phyloP scores from a whole-genome alignment of 768 basidiomycete genomes.

The Suillus sp. region DNA sequence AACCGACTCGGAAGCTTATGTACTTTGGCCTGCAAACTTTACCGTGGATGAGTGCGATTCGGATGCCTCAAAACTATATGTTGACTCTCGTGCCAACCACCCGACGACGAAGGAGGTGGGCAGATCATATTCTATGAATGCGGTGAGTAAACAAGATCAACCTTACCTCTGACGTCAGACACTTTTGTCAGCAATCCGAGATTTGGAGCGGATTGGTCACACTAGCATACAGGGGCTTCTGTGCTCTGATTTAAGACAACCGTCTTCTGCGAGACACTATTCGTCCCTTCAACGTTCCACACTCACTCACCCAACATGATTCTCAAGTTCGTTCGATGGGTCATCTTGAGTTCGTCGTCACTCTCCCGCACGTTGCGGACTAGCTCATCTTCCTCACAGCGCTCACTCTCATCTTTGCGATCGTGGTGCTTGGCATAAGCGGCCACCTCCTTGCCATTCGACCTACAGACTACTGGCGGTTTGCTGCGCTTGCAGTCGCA shows the following conservation, averaged over 20 bases:
- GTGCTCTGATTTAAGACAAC: background rate
- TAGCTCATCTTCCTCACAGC: slow-evolving; percentile 16
- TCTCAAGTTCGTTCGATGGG: background rate
- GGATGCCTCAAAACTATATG: background rate
- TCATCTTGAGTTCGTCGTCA: background rate
- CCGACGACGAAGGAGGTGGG: background rate
- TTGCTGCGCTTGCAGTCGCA: slow-evolving; percentile 33
- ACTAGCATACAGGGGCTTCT: background rate
- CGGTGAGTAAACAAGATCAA: background rate
- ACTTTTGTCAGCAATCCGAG: slow-evolving; percentile 2
- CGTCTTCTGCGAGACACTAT: background rate
- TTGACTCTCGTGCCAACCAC: background rate
- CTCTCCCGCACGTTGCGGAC: no score
- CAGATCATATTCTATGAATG: background rate
- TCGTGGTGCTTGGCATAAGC: slow-evolving; percentile 35
- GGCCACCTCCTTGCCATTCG: slow-evolving; percentile 28
- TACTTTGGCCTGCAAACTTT: background rate
- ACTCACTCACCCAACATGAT: background rate
- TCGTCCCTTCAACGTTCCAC: background rate
- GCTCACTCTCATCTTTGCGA: slow-evolving; percentile 23
- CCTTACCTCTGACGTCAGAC: background rate
- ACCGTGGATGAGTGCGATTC: no score
- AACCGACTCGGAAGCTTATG: no score
- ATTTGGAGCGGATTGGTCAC: background rate
- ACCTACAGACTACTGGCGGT: slow-evolving; percentile 24